Conservation (phyloP, 2,329 filamentous ascomycete genomes). For the Exophiala viscosa region DNA sequence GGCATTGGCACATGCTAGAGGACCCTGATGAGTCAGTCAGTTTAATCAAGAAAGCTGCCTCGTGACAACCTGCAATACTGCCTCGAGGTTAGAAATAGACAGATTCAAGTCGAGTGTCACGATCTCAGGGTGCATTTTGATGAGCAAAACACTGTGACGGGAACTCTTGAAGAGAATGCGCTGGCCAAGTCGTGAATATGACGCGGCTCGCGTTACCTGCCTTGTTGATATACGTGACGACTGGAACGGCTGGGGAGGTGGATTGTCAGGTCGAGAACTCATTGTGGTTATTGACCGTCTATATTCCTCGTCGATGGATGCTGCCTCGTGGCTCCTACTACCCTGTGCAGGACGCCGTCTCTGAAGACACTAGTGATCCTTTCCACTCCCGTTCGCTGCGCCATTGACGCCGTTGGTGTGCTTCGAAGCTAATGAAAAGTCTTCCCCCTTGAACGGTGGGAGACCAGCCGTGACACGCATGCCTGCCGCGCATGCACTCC, state of each 20-base stretch:
- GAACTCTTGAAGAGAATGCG: too few relatives aligned
- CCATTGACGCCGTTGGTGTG: slow-evolving; percentile 4
- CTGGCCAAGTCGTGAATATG: too few relatives aligned
- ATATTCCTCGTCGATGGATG: not conserved
- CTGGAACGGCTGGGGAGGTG: too few relatives aligned
- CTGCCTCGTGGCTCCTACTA: not conserved
- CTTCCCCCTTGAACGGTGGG: slow-evolving; percentile 10
- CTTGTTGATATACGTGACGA: too few relatives aligned
- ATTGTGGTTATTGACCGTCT: too few relatives aligned
- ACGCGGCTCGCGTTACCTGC: too few relatives aligned
- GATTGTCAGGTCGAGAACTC: too few relatives aligned
- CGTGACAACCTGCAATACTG: not conserved
- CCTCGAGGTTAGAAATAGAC: too few relatives aligned
- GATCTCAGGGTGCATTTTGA: too few relatives aligned
- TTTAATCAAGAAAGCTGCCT: slow-evolving; percentile 4
- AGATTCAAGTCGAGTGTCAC: too few relatives aligned
- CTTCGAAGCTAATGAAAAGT: not conserved
- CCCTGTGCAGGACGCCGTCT: too few relatives aligned
- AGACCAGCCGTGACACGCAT: slow-evolving; percentile 7
- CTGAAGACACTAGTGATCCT: not conserved
- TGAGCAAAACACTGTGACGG: too few relatives aligned
- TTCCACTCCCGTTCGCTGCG: not conserved
- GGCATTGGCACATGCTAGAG: slow-evolving; percentile 52
- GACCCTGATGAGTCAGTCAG: slow-evolving; percentile 33
- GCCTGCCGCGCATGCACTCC: slow-evolving; percentile 9